Evolutionary conservation across 345 rosid genomes (phyloP).

Genomic region (Aquilaria yunnanensis): DNA sequence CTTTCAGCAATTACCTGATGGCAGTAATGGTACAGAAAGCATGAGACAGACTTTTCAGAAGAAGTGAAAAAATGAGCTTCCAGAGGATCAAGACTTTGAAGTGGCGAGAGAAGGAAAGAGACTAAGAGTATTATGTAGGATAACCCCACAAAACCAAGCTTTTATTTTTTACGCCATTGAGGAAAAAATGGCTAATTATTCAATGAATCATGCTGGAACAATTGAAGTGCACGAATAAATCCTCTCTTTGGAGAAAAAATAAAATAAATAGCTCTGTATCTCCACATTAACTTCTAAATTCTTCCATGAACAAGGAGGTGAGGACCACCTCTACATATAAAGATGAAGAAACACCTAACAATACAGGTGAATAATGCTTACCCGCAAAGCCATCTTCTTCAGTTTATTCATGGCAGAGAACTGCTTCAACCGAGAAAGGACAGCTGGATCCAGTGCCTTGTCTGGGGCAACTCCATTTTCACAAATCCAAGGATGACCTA

Average conservation of each 20-base stretch:
- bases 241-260: no score
- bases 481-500: slow-evolving; percentile 99
- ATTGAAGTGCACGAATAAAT: no score
- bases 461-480: slow-evolving; percentile 99
- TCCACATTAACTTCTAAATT: no score
- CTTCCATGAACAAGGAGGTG: no score
- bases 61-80: no score
- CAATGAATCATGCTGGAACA: no score
- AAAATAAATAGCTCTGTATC: no score
- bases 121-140: neutral
- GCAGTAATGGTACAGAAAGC: slow-evolving; percentile 7
- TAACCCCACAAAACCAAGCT: neutral
- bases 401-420: slow-evolving; percentile 98
- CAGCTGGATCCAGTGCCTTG: slow-evolving; percentile 85
- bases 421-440: slow-evolving; percentile 92
- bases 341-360: neutral
- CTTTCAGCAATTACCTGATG: slow-evolving; percentile 94
- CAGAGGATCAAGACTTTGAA: no score
- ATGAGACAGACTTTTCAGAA: slow-evolving; percentile 1
- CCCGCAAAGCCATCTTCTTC: slow-evolving; percentile 98
- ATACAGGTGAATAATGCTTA: slow-evolving; percentile 18
- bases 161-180: no score
- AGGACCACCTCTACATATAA: no score
- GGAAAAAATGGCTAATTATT: no score
- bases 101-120: no score